Conservation (phyloP, 352 stramenopile species). For the Pythium scleroteichum region DNA sequence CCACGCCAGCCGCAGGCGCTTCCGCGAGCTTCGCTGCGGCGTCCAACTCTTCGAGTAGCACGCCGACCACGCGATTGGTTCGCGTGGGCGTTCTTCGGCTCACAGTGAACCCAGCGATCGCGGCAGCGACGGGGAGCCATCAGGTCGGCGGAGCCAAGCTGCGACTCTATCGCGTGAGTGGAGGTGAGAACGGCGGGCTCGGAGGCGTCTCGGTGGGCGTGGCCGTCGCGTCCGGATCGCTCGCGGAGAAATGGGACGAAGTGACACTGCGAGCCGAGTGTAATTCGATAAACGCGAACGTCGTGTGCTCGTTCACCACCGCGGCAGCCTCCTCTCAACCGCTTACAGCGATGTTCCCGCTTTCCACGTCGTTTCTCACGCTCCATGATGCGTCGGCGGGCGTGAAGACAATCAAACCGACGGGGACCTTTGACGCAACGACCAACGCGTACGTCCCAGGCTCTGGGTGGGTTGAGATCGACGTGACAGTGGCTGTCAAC, state of each 20-base stretch:
- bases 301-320: not conserved
- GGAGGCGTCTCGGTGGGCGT: slow-evolving; percentile 58
- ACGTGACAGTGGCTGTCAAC: slow-evolving; percentile 67
- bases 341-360: slow-evolving; percentile 40
- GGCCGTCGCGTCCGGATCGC: slow-evolving; percentile 21
- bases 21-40: slow-evolving; percentile 33
- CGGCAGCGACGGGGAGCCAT: slow-evolving; percentile 37
- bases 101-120: slow-evolving; percentile 34
- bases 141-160: slow-evolving; percentile 57
- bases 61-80: slow-evolving; percentile 23
- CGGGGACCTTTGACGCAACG: slow-evolving; percentile 34
- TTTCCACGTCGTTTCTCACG: slow-evolving; percentile 29
- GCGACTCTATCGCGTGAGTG: slow-evolving; percentile 53
- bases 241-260: slow-evolving; percentile 43
- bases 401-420: slow-evolving; percentile 34
- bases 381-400: slow-evolving; percentile 30
- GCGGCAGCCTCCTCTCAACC: not conserved
- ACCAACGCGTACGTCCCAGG: slow-evolving; percentile 42
- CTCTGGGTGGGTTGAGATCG: slow-evolving; percentile 62
- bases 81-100: slow-evolving; percentile 46
- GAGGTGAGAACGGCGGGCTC: slow-evolving; percentile 63
- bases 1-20: slow-evolving; percentile 13
- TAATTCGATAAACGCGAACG: slow-evolving; percentile 22
- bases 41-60: slow-evolving; percentile 55
- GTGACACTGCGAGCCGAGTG: slow-evolving; percentile 31